Evolutionary conservation across 805 yeast genomes (phyloP).

Genomic region (Osmozyma mogii): DNA sequence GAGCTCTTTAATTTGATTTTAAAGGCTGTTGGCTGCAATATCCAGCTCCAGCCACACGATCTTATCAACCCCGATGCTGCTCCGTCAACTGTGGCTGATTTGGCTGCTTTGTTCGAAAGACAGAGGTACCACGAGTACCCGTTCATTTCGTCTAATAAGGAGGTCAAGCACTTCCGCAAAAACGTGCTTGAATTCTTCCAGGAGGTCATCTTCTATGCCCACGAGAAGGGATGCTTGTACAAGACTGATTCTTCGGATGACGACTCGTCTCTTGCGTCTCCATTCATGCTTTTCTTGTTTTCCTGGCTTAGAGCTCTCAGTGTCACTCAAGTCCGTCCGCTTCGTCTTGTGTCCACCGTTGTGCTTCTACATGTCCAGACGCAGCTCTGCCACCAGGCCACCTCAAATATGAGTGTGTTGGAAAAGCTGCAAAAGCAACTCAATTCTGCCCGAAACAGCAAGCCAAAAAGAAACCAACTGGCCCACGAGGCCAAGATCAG

Average conservation of each 20-base stretch:
- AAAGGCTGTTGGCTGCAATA: slow-evolving; percentile 64
- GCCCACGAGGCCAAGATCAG: slow-evolving; percentile 37
- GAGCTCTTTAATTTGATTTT: slow-evolving; percentile 62
- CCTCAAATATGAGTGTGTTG: slow-evolving; percentile 23
- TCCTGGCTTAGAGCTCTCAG: slow-evolving; percentile 75
- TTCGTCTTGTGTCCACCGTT: slow-evolving; percentile 60
- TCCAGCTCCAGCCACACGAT: slow-evolving; percentile 67
- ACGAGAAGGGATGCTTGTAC: slow-evolving; percentile 57
- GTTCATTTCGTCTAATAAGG: slow-evolving; percentile 42
- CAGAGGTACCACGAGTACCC: slow-evolving; percentile 69
- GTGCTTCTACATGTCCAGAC: slow-evolving; percentile 55
- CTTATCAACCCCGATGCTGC: slow-evolving; percentile 63
- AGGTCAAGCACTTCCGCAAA: slow-evolving; percentile 37
- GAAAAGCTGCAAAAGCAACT: slow-evolving; percentile 41
- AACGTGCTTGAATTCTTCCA: slow-evolving; percentile 51
- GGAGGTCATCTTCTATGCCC: slow-evolving; percentile 42
- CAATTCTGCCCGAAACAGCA: slow-evolving; percentile 21
- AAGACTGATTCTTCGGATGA: slow-evolving; percentile 12
- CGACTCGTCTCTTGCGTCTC: slow-evolving; percentile 22
- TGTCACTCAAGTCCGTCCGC: slow-evolving; percentile 59
- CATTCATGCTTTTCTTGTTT: slow-evolving; percentile 46
- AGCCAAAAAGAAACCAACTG: slow-evolving; percentile 14
- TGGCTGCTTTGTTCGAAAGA: slow-evolving; percentile 52
- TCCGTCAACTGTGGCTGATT: slow-evolving; percentile 62
- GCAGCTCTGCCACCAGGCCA: slow-evolving; percentile 45